Evolutionary conservation across 768 basidiomycete species (phyloP).

Genomic region (Mycena indigotica): DNA sequence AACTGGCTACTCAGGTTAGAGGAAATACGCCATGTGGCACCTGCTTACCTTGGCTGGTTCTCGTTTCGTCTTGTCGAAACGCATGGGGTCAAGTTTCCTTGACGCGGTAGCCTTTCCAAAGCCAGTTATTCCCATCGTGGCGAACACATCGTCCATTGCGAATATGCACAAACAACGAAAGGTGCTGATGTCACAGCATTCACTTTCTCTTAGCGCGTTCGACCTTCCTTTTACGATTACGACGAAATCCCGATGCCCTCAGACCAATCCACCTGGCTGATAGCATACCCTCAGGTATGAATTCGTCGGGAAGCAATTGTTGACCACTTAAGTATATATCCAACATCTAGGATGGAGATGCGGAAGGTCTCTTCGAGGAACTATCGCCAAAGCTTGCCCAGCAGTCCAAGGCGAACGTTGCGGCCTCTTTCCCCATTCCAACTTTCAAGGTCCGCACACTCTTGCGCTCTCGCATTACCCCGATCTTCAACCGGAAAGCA

Average conservation of each 20-base stretch:
- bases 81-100: constrained; percentile 68
- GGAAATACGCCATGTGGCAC: constrained; percentile 9
- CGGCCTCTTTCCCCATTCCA: constrained; percentile 75
- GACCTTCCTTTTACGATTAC: too few species aligned
- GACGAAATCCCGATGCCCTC: constrained; percentile 97
- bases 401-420: constrained; percentile 55
- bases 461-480: constrained; percentile 15
- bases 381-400: constrained; percentile 62
- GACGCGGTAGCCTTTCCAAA: constrained; percentile 78
- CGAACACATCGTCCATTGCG: constrained; percentile 70
- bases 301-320: too few species aligned
- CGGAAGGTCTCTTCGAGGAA: constrained; percentile 73
- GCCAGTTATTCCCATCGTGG: constrained; percentile 81
- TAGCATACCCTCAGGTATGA: constrained; percentile 67
- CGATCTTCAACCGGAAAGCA: constrained; percentile 32
- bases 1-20: constrained; percentile 15
- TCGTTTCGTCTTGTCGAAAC: constrained; percentile 78
- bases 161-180: too few species aligned
- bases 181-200: too few species aligned
- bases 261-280: constrained; percentile 93
- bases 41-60: constrained; percentile 19
- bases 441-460: constrained; percentile 89
- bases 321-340: neutral
- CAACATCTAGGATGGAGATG: constrained; percentile 63
- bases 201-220: too few species aligned